These are phyloP conservation scores for Ustilago lituana DNA, from an alignment of 1,284 basidiomycete species.

Conservation along the genomic window DNA sequence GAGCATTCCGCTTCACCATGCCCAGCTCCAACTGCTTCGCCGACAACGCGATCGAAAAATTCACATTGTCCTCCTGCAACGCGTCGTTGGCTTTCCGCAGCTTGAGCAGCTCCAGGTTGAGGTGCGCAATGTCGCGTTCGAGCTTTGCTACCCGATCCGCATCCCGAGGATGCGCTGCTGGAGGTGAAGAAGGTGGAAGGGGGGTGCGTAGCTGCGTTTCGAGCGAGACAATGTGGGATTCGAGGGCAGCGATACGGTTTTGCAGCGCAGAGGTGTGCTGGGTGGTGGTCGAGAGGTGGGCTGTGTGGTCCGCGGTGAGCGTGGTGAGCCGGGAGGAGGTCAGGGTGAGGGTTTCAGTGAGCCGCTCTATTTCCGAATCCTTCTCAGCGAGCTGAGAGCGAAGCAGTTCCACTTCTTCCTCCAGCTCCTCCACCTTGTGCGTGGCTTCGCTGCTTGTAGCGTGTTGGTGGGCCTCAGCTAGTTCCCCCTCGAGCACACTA, in stretches of 20 bases:
- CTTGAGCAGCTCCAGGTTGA: slow-evolving; percentile 38
- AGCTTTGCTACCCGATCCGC: background rate
- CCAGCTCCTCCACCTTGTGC: slow-evolving; percentile 2
- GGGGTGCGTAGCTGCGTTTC: slow-evolving; percentile 11
- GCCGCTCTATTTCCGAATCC: slow-evolving; percentile 3
- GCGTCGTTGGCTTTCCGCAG: slow-evolving; percentile 54
- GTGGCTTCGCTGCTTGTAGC: too few species aligned
- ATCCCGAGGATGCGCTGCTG: background rate
- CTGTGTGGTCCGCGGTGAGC: slow-evolving; percentile 1
- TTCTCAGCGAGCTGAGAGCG: slow-evolving; percentile 3
- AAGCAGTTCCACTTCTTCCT: slow-evolving; percentile 5
- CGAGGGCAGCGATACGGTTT: background rate
- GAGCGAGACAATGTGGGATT: slow-evolving; percentile 13
- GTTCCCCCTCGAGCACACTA: slow-evolving; percentile 10
- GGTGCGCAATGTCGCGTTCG: slow-evolving; percentile 10
- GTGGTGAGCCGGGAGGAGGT: slow-evolving; percentile 4
- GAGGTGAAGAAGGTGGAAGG: background rate
- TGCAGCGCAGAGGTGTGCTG: background rate
- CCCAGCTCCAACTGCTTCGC: slow-evolving; percentile 56
- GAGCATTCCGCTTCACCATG: slow-evolving; percentile 51
- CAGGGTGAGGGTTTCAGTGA: slow-evolving; percentile 32
- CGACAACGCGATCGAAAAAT: slow-evolving; percentile 50
- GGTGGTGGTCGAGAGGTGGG: too few species aligned
- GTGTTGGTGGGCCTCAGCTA: slow-evolving; percentile 6
- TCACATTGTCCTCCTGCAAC: slow-evolving; percentile 47